These are phyloP conservation scores for Vitis hybrid DNA, from an alignment of 177 flowering plant species.

Conservation along the genomic window DNA sequence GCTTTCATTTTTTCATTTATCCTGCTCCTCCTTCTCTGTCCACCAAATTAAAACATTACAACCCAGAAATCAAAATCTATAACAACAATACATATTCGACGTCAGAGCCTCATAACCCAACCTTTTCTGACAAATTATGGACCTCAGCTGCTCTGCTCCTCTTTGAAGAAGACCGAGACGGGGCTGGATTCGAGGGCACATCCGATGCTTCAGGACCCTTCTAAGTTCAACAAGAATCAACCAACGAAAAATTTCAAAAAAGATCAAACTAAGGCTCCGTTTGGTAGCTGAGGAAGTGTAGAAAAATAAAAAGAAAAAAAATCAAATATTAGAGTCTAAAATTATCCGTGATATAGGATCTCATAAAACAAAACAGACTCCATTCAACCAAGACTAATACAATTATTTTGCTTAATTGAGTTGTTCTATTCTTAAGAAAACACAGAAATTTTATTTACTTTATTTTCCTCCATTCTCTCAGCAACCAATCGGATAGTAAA, in stretches of 20 bases:
- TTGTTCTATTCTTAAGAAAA: too few relatives aligned
- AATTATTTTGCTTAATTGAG: too few relatives aligned
- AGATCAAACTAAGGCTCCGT: too few relatives aligned
- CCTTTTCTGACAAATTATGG: constrained; percentile 90
- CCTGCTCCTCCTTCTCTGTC: constrained; percentile 87
- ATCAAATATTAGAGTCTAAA: too few relatives aligned
- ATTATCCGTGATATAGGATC: too few relatives aligned
- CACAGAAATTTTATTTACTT: too few relatives aligned
- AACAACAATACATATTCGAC: not conserved
- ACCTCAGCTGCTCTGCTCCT: constrained; percentile 90
- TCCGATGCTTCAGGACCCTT: constrained; percentile 50
- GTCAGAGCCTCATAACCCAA: constrained; percentile 7
- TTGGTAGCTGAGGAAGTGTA: not conserved
- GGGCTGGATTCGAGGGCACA: constrained; percentile 29
- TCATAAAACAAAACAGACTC: too few relatives aligned
- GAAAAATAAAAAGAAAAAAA: not conserved
- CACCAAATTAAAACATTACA: constrained; percentile 17
- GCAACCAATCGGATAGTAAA: not conserved
- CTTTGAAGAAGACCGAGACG: constrained; percentile 55
- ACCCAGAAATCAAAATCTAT: not conserved
- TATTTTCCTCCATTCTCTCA: constrained; percentile 1
- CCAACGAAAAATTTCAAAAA: not conserved
- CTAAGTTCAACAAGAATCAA: constrained; percentile 19
- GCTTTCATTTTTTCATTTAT: constrained; percentile 96
- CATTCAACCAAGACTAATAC: too few relatives aligned